Conservation (phyloP, 208 protist genomes). For the Acanthamoeba sp. region DNA sequence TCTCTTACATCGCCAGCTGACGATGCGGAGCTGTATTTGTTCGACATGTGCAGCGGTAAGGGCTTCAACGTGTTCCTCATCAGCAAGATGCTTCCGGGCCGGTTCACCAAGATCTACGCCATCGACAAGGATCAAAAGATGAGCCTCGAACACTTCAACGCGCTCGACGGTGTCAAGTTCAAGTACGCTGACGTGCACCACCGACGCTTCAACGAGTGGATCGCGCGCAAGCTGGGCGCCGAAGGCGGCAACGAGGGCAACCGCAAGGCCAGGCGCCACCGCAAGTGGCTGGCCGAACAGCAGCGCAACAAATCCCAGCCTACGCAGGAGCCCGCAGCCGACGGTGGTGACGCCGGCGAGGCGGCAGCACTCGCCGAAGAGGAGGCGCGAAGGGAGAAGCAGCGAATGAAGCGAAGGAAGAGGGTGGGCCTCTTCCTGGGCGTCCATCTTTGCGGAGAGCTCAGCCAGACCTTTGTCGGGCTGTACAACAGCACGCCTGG, state of each 20-base stretch:
- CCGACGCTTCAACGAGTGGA: constrained; percentile 40
- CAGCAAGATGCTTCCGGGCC: constrained; percentile 64
- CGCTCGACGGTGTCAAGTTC: constrained; percentile 43
- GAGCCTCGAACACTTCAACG: constrained; percentile 42
- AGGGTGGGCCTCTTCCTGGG: constrained; percentile 31
- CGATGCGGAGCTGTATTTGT: constrained; percentile 6
- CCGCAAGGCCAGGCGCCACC: constrained; percentile 23
- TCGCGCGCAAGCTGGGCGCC: constrained; percentile 15
- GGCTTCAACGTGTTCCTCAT: constrained; percentile 57
- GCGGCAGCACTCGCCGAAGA: neutral
- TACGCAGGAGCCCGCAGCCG: neutral
- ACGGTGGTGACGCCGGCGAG: neutral
- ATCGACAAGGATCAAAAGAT: constrained; percentile 70
- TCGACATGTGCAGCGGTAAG: constrained; percentile 68
- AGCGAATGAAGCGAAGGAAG: neutral
- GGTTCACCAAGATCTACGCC: constrained; percentile 41
- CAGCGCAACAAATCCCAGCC: neutral
- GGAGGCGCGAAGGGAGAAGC: neutral
- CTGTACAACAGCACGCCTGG: constrained; percentile 47
- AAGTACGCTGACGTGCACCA: constrained; percentile 65
- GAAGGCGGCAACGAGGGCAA: constrained; percentile 33
- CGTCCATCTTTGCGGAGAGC: constrained; percentile 54
- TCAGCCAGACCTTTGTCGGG: constrained; percentile 22
- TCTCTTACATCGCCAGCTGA: neutral
- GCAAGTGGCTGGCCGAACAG: constrained; percentile 39